phyloP scores from a whole-genome alignment of 768 basidiomycete species.

The Trametes cingulata region DNA sequence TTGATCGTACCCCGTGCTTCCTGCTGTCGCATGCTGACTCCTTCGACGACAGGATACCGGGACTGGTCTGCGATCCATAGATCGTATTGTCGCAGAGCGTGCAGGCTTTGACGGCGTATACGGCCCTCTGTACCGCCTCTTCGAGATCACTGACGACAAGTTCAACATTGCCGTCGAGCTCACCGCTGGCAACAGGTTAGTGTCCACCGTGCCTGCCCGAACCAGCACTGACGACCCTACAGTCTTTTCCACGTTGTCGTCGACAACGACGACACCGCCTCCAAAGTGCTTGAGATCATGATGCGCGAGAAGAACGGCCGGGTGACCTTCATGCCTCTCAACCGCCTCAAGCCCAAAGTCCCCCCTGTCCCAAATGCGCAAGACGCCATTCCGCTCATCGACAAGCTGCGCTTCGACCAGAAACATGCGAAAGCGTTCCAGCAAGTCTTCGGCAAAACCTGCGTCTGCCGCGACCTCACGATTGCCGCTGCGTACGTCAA shows the following conservation, averaged over 20 bases:
- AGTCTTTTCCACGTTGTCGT: constrained; percentile 98
- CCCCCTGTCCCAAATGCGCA: constrained; percentile 66
- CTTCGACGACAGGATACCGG: constrained; percentile 73
- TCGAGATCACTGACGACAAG: constrained; percentile 83
- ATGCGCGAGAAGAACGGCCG: constrained; percentile 90
- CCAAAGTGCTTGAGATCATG: constrained; percentile 91
- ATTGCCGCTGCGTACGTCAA: constrained; percentile 94
- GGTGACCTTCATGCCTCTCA: constrained; percentile 98
- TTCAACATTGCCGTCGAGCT: constrained; percentile 93
- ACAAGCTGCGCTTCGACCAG: constrained; percentile 77
- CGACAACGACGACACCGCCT: constrained; percentile 93
- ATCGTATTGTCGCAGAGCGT: constrained; percentile 71
- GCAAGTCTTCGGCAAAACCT: constrained; percentile 97
- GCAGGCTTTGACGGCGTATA: constrained; percentile 81
- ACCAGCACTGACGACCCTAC: constrained; percentile 17
- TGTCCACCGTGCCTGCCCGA: neutral
- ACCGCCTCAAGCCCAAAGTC: constrained; percentile 83
- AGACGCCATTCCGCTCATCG: constrained; percentile 79
- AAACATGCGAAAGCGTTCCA: constrained; percentile 82
- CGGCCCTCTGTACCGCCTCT: constrained; percentile 91
- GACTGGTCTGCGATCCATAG: constrained; percentile 82
- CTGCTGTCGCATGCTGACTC: neutral
- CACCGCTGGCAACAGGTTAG: constrained; percentile 92
- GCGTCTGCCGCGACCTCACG: constrained; percentile 90
- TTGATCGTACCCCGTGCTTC: constrained; percentile 28